Evolutionary conservation across 192 early-diverging fungal species (phyloP), one percentile per base, ranked within the genome.

Genomic region (Coemansia guatemalensis): DNA sequence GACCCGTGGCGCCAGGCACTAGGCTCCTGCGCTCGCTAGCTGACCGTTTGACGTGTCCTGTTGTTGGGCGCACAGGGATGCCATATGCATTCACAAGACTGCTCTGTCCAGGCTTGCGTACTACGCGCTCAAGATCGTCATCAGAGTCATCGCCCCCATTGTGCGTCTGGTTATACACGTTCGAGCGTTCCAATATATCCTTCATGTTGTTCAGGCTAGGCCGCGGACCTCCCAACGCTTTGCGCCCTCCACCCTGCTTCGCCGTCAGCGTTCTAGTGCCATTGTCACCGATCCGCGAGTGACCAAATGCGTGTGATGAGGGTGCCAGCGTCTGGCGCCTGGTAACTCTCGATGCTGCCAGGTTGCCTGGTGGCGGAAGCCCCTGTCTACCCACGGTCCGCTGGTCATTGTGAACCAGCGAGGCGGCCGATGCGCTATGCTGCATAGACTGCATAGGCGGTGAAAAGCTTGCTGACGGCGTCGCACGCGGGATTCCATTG

Each of bases 61-160:
- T 78, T 17, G 67, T 64, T 3, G 76, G 70, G 1, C 76, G 62
- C 18, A 56, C 59, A 1, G 70, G 70, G 23, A 78, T 66, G 5
- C 76, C 76, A 30, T 78, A 78, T 4, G 70, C 67, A 24, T 78
- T 78, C 56, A 78, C 76, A 9, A 78, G 61, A 20, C 56, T 71
- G 39, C 67, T 58, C 53, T 70, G 63, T 12, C 70, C 69, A 0
- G 64, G 56, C 57, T 61, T 65, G 52, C 76, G 76, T 48, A 78
- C 76, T 8, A 78, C 76, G 50, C 63, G 76, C 64, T 78, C 76
- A 29, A 78, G 60, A 29, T 73, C 76, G 4, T 78, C 76, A 30
- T 78, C 76, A 1, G 69, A 67, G 53, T 68, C 56, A 8, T 67
- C 69, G 11, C 53, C 62, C 8, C 52, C 6, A 50, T 57, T 58